Conservation (phyloP, 768 basidiomycete genomes). For the Wakefieldia striispora region DNA sequence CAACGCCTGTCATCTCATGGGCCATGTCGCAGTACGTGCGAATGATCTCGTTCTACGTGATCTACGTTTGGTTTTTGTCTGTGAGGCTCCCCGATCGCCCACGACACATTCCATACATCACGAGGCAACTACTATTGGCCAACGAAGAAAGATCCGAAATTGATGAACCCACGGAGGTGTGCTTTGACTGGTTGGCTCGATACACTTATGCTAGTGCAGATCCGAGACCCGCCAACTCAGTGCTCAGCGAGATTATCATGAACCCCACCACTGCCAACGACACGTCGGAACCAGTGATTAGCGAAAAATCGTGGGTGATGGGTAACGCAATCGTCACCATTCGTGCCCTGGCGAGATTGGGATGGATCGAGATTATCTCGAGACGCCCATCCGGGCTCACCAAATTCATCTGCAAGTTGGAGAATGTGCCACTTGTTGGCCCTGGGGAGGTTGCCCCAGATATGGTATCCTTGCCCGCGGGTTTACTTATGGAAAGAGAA, state of each 20-base stretch:
- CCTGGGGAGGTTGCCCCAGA: conserved; percentile 86
- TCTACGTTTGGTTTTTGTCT: conserved; percentile 94
- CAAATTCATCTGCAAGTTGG: conserved; percentile 77
- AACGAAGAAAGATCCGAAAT: conserved; percentile 71
- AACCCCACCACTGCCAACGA: conserved; percentile 40
- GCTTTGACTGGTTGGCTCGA: conserved; percentile 95
- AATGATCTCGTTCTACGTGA: conserved; percentile 82
- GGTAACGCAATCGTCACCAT: conserved; percentile 86
- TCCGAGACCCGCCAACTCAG: conserved; percentile 79
- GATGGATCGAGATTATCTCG: conserved; percentile 87
- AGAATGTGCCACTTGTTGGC: conserved; percentile 85
- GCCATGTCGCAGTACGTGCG: conserved; percentile 90
- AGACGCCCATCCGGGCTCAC: conserved; percentile 89
- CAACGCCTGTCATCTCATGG: conserved; percentile 67
- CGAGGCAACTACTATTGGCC: conserved; percentile 79
- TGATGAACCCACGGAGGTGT: conserved; percentile 92
- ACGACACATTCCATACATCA: conserved; percentile 81
- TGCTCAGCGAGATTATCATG: conserved; percentile 78
- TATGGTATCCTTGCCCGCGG: conserved; percentile 64
- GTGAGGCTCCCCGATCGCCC: conserved; percentile 80
- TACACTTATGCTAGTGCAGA: conserved; percentile 95
- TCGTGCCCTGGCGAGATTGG: conserved; percentile 63
- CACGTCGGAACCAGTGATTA: conserved; percentile 40
- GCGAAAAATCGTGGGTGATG: conserved; percentile 80
- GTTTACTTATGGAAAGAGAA: conserved; percentile 69